Evolutionary conservation across 176 grass and related monocot species (phyloP), one percentile per base, ranked within the genome.

Genomic region (Phyllostachys edulis): DNA sequence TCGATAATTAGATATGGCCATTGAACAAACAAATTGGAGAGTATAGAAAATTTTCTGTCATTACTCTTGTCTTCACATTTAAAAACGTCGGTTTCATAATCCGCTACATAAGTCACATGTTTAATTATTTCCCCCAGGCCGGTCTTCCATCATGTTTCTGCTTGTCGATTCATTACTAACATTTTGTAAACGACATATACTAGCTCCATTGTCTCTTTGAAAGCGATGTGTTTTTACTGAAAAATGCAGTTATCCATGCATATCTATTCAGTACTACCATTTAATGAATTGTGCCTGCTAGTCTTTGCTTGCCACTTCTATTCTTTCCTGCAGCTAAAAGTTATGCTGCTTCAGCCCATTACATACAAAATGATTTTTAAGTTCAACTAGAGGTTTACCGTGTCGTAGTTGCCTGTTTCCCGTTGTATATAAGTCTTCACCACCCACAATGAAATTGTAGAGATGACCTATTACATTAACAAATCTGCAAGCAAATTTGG

Each of bases 301-400:
- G 41, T 59, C 21, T 12, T 60, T 36, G 26, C 36, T 67, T 74
- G 59, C 49, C 17, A 46, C 5, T 38, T 67, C 29, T 34, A 12
- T 24, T 78, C 24, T 78, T 20, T 45, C 27, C 1, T 77, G 42
- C 9, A 40, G 40, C 51, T 76, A 57, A 67, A 76, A 83, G n/a
- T 17, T 54, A 45, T 34, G 16, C 15, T 62, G 51, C 71, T 69
- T 45, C 9, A 69, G 52, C 47, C 32, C 37, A 38, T 80, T 24
- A 10, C 62, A 39, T 49, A 57, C 27, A 71, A 44, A 69, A 62
- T 78, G 23, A 79, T 83, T 69, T 81, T 37, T 68, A 29, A 13
- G 7, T 46, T 37, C 12, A 73, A 38, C 6, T 75, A 56, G 38
- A 45, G 50, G 38, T 50, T 5, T 17, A 3, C 5, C 18, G 15